These are phyloP conservation scores for Tylopilus sp. DNA, from an alignment of 768 basidiomycete genomes.

Conservation along the genomic window DNA sequence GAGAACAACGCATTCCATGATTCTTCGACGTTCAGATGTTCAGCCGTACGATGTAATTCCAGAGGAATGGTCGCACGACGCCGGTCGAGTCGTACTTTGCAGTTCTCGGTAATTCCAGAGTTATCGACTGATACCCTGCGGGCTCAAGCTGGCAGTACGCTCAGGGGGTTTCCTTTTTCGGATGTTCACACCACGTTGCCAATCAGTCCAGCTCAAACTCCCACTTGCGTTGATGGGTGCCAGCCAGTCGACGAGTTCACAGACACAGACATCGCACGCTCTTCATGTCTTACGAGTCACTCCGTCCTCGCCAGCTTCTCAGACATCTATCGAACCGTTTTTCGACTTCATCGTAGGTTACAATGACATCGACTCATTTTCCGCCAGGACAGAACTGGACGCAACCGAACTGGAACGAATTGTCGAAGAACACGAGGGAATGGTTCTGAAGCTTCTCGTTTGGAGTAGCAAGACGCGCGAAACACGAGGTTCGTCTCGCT, in stretches of 20 bases:
- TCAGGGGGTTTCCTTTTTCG: slow-evolving; percentile 11
- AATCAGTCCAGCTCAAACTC: too few species aligned
- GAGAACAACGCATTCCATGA: too few species aligned
- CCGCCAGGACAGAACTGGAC: slow-evolving; percentile 53
- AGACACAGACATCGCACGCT: slow-evolving; percentile 41
- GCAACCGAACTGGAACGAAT: slow-evolving; percentile 72
- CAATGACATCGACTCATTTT: slow-evolving; percentile 57
- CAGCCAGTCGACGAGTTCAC: slow-evolving; percentile 59
- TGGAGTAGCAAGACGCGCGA: slow-evolving; percentile 80
- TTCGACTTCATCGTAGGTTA: slow-evolving; percentile 97
- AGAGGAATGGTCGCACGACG: too few species aligned
- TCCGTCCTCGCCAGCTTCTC: slow-evolving; percentile 82
- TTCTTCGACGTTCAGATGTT: too few species aligned
- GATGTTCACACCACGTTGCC: neutral
- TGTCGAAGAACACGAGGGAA: slow-evolving; percentile 78
- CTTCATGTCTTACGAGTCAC: slow-evolving; percentile 90
- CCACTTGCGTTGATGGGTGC: slow-evolving; percentile 55
- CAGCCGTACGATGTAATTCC: too few species aligned
- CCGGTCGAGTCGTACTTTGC: too few species aligned
- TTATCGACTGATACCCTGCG: too few species aligned
- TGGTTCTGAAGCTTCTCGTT: slow-evolving; percentile 64
- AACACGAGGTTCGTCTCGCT: slow-evolving; percentile 54
- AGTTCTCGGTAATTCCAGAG: too few species aligned
- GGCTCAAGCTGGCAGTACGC: too few species aligned
- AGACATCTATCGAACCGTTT: slow-evolving; percentile 83